A percentile compares a stretch with the other conserved stretches of the same genome.
Conservation (phyloP, 2,329 filamentous ascomycete genomes). For the Penicillium sumatraense region DNA sequence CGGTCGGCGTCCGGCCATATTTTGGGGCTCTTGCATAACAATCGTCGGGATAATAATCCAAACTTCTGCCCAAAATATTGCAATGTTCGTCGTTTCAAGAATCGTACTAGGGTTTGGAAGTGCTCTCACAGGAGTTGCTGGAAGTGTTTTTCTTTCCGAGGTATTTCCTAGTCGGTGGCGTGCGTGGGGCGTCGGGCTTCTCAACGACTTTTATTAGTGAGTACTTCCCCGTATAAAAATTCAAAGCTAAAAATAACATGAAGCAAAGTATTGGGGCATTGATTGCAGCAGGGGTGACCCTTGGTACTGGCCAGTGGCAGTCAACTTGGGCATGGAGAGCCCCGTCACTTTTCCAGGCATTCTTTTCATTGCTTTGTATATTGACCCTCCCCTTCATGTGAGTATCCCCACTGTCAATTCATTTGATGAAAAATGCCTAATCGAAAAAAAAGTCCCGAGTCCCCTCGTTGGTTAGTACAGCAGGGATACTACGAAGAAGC, state of each 20-base stretch:
- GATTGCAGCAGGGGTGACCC: slow-evolving; percentile 55
- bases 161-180: slow-evolving; percentile 52
- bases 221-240: background rate
- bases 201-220: slow-evolving; percentile 43
- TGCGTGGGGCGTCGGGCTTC: slow-evolving; percentile 50
- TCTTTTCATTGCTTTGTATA: slow-evolving; percentile 30
- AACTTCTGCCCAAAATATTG: slow-evolving; percentile 55
- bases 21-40: slow-evolving; percentile 47
- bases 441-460: slow-evolving; percentile 42
- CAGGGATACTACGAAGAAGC: slow-evolving; percentile 50
- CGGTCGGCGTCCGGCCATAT: slow-evolving; percentile 51
- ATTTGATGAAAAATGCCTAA: background rate
- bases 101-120: slow-evolving; percentile 55
- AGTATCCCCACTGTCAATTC: background rate
- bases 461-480: slow-evolving; percentile 53
- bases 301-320: slow-evolving; percentile 47
- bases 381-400: slow-evolving; percentile 11
- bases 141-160: slow-evolving; percentile 56
- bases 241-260: background rate
- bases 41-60: slow-evolving; percentile 54
- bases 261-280: slow-evolving; percentile 39
- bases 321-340: slow-evolving; percentile 54
- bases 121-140: slow-evolving; percentile 49
- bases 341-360: slow-evolving; percentile 49
- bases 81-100: slow-evolving; percentile 57